Evolutionary conservation across 345 rosid genomes (phyloP), one percentile per base, ranked within the genome.

Genomic region (Nephelium lappaceum): DNA sequence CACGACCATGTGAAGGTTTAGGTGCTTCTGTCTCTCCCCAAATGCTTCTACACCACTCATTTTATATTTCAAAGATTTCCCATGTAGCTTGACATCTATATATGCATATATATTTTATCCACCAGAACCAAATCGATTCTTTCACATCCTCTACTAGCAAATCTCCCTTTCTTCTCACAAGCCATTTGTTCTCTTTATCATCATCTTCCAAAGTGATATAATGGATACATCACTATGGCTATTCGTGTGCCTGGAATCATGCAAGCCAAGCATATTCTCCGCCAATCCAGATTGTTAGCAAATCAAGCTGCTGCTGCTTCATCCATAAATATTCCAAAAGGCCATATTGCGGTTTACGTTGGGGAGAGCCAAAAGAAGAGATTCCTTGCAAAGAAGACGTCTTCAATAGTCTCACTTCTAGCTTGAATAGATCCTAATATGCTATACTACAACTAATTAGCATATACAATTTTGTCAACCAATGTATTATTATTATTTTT

Each of bases 331-430:
- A 47, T 80, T 23, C 81, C 38, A 11, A 84, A 78, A 78, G 82
- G 82, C 11, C 25, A 66, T 25, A 11, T 74, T 49, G 78, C 83
- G 39, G 84, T 81, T 0, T 75, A 75, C 75, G 67, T 78, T 75
- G 78, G 82, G 55, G 79, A 83, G 67, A 73, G 79, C 38, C 16
- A 73, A 25, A 79, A 74, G 73, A 80, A 70, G 81, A 66, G 81
- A 77, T 80, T 62, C 2, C 88, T 36, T 87, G 88, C 70, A 80
- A 53, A 76, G 87, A 87, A 80, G 85, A 85, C 27, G 72, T 76
- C 4, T 85, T 84, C 43, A 75, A 79, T 25, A 72, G 69, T 75
- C 78, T 87, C 39, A 67, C 87, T 81, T 82, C 84, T 78, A 55
- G 74, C 14, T 77, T 81, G 49, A 31, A 18, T 68, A 3, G 16